Percentiles rank a stretch among this genome's conserved stretches.
Evolutionary conservation across 495 filamentous ascomycete species (phyloP).

Genomic region (Xylaria sp.): DNA sequence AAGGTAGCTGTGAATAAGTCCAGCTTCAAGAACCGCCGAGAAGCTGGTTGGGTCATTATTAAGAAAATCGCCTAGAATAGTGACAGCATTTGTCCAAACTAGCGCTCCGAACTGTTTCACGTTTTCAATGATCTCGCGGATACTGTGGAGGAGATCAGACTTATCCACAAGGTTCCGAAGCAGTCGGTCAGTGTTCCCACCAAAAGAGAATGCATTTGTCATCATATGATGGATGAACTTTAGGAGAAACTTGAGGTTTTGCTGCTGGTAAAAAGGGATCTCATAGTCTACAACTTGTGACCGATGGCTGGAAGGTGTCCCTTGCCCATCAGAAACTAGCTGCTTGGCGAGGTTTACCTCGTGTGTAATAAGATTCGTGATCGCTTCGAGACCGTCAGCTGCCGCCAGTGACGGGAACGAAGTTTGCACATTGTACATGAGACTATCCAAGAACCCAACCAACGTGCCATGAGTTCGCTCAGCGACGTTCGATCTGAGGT

Average conservation of each 20-base stretch:
- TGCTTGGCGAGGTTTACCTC: conserved; percentile 77
- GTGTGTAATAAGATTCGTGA: conserved; percentile 81
- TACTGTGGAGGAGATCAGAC: conserved; percentile 75
- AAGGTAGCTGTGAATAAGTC: conserved; percentile 82
- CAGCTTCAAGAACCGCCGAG: conserved; percentile 91
- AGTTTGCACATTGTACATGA: conserved; percentile 80
- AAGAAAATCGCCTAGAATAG: conserved; percentile 93
- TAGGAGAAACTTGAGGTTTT: conserved; percentile 90
- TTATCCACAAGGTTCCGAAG: conserved; percentile 95
- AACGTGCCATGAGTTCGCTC: conserved; percentile 81
- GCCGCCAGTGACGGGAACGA: conserved; percentile 80
- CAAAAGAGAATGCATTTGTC: conserved; percentile 68
- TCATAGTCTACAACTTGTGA: conserved; percentile 87
- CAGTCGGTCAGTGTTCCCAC: conserved; percentile 85
- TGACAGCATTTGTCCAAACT: conserved; percentile 92
- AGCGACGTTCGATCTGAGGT: conserved; percentile 80
- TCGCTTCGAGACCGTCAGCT: conserved; percentile 82
- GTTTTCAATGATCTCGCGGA: conserved; percentile 84
- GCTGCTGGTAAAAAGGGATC: conserved; percentile 90
- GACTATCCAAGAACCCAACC: conserved; percentile 82
- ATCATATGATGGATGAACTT: conserved; percentile 97
- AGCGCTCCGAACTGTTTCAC: conserved; percentile 80
- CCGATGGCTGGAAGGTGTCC: conserved; percentile 78
- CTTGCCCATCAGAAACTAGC: conserved; percentile 67
- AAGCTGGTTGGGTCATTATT: conserved; percentile 99